Conservation (phyloP, 495 filamentous ascomycete species). For the Neurospora sp. region DNA sequence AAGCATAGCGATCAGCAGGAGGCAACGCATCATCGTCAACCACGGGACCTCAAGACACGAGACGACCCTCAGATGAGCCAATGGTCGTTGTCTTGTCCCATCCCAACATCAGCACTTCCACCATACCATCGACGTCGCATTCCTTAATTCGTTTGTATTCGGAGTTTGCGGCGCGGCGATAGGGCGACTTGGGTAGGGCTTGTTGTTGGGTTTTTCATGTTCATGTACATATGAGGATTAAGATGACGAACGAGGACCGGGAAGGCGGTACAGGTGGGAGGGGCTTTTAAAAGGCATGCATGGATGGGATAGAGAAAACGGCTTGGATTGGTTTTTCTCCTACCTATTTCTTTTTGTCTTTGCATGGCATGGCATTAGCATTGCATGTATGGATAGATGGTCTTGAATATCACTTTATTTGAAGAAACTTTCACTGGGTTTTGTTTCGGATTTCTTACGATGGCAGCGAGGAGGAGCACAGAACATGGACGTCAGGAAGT, state of each 20-base stretch:
- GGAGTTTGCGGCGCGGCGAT: not conserved
- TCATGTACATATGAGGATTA: not conserved
- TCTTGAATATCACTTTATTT: not conserved
- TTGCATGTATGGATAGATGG: not conserved
- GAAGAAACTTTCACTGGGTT: not conserved
- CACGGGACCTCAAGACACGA: not conserved
- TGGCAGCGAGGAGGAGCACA: not conserved
- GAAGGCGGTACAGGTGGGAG: not conserved
- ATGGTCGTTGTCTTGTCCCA: not conserved
- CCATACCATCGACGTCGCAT: not conserved
- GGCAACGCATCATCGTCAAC: not conserved
- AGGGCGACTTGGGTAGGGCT: not conserved
- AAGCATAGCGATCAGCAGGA: not conserved
- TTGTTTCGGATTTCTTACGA: not conserved
- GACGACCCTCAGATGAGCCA: not conserved
- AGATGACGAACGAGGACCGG: not conserved
- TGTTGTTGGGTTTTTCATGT: not conserved
- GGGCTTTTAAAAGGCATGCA: not conserved
- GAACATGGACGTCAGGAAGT: not conserved
- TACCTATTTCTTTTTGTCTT: not conserved
- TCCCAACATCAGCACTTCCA: not conserved
- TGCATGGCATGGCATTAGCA: not conserved
- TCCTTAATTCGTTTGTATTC: not conserved
- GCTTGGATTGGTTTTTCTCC: not conserved
- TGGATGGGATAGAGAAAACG: not conserved